A percentile compares a stretch with the other conserved stretches of the same genome.
Conservation (phyloP, 2,329 filamentous ascomycete species). For the Annulohypoxylon truncatum region DNA sequence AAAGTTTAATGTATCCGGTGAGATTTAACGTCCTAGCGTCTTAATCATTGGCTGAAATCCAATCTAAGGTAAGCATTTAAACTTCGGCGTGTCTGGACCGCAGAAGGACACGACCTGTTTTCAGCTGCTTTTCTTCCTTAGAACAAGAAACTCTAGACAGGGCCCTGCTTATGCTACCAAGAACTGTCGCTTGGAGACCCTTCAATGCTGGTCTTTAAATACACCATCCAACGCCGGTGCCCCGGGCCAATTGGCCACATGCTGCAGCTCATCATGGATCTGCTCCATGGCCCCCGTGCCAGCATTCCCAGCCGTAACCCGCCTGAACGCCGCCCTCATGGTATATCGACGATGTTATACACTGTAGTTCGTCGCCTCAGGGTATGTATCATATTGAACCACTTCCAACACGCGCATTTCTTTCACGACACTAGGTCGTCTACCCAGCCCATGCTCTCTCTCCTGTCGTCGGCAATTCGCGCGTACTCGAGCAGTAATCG, state of each 20-base stretch:
- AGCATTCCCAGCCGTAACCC: constrained; percentile 31
- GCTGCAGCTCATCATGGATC: constrained; percentile 15
- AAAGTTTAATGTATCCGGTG: background rate
- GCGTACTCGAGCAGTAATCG: constrained; percentile 74
- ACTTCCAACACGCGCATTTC: background rate
- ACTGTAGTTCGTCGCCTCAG: constrained; percentile 27
- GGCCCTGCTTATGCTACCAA: background rate
- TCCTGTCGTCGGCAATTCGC: constrained; percentile 62
- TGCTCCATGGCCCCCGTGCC: constrained; percentile 19
- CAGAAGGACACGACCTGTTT: background rate
- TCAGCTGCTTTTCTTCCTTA: background rate
- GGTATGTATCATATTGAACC: constrained; percentile 24
- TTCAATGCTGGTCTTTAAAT: constrained; percentile 12
- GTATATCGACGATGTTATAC: constrained; percentile 40
- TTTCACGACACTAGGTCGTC: constrained; percentile 57
- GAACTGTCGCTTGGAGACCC: background rate
- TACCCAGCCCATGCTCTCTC: constrained; percentile 67
- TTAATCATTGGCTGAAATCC: background rate
- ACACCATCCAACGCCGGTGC: constrained; percentile 31
- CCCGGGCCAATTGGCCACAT: constrained; percentile 19
- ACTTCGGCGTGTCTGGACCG: background rate
- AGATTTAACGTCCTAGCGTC: background rate
- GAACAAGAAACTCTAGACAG: background rate
- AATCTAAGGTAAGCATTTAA: background rate
- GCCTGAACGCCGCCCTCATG: constrained; percentile 42